A percentile compares a stretch with the other conserved stretches of the same genome.
These are phyloP conservation scores for Elongisporangium undulatum DNA, from an alignment of 352 stramenopile species.

Conservation along the genomic window DNA sequence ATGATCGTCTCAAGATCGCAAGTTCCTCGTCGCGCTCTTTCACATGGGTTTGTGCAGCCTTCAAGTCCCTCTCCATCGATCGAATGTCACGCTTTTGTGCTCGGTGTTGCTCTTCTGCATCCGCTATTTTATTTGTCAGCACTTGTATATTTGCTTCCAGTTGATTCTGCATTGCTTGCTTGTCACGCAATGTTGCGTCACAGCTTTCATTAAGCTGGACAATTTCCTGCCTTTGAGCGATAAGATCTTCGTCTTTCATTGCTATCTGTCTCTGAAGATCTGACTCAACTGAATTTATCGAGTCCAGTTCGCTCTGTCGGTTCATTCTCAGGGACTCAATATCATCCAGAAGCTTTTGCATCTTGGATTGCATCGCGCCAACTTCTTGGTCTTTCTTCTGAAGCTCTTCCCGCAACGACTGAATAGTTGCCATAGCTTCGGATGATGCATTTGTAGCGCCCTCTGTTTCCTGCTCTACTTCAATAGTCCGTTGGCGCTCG, in stretches of 20 bases:
- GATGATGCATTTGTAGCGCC: slow-evolving; percentile 12
- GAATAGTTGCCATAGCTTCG: slow-evolving; percentile 15
- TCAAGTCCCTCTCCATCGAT: slow-evolving; percentile 57
- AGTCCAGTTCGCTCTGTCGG: slow-evolving; percentile 4
- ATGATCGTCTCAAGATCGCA: slow-evolving; percentile 14
- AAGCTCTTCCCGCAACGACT: slow-evolving; percentile 12
- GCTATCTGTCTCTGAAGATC: slow-evolving; percentile 19
- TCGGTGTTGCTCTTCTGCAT: slow-evolving; percentile 48
- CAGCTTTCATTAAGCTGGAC: not conserved
- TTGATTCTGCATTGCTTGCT: slow-evolving; percentile 22
- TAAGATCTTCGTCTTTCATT: slow-evolving; percentile 17
- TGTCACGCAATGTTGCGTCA: not conserved
- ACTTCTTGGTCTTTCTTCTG: slow-evolving; percentile 21
- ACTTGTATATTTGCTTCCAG: slow-evolving; percentile 15
- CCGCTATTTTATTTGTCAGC: slow-evolving; percentile 18
- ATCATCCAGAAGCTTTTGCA: slow-evolving; percentile 19
- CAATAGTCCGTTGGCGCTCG: slow-evolving; percentile 10
- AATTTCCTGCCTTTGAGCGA: not conserved
- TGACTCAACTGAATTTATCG: slow-evolving; percentile 14
- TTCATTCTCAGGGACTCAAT: slow-evolving; percentile 11
- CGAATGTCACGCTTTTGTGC: slow-evolving; percentile 51
- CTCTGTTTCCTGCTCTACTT: slow-evolving; percentile 16
- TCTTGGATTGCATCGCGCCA: slow-evolving; percentile 10
- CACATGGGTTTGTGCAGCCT: slow-evolving; percentile 32
- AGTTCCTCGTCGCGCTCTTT: slow-evolving; percentile 59